Percentiles rank a stretch among this genome's conserved stretches.
These are phyloP conservation scores for Wickerhamiella alocasiicola DNA, from an alignment of 805 yeast species.

Conservation along the genomic window DNA sequence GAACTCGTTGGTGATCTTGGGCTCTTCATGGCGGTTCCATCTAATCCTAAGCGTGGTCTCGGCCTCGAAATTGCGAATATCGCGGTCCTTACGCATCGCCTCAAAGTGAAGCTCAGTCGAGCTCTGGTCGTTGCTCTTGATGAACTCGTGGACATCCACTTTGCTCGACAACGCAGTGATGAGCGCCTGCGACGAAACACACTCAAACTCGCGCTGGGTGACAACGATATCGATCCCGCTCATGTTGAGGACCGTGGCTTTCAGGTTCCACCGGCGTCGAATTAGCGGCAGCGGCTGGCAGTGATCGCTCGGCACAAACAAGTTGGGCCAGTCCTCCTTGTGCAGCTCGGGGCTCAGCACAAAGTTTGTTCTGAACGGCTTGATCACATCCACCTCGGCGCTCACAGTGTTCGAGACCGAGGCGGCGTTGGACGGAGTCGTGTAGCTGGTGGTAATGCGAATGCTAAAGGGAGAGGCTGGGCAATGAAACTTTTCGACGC, in stretches of 20 bases:
- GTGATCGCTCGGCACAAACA: slow-evolving; percentile 24
- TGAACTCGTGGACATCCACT: background rate
- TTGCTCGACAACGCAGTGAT: background rate
- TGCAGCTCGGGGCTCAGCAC: slow-evolving; percentile 27
- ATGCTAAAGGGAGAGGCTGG: slow-evolving; percentile 15
- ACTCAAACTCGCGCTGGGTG: background rate
- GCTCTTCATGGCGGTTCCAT: slow-evolving; percentile 24
- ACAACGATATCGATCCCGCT: slow-evolving; percentile 14
- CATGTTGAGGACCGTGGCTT: slow-evolving; percentile 23
- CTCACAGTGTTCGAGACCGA: slow-evolving; percentile 21
- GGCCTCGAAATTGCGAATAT: slow-evolving; percentile 18
- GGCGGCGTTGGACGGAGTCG: slow-evolving; percentile 20
- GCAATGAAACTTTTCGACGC: slow-evolving; percentile 9
- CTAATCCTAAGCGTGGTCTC: slow-evolving; percentile 23
- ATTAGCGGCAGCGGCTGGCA: slow-evolving; percentile 24
- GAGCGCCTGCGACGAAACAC: background rate
- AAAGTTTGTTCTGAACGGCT: slow-evolving; percentile 29
- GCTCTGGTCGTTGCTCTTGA: slow-evolving; percentile 11
- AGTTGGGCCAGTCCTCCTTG: slow-evolving; percentile 28
- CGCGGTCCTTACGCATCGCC: slow-evolving; percentile 11
- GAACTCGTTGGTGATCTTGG: slow-evolving; percentile 15
- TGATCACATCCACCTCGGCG: slow-evolving; percentile 24
- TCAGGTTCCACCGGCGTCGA: slow-evolving; percentile 27
- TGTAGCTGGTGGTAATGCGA: slow-evolving; percentile 12
- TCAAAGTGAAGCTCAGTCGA: slow-evolving; percentile 4